Evolutionary conservation across 164 flowering plant genomes (phyloP).

Genomic region (Berberis vulgaris): DNA sequence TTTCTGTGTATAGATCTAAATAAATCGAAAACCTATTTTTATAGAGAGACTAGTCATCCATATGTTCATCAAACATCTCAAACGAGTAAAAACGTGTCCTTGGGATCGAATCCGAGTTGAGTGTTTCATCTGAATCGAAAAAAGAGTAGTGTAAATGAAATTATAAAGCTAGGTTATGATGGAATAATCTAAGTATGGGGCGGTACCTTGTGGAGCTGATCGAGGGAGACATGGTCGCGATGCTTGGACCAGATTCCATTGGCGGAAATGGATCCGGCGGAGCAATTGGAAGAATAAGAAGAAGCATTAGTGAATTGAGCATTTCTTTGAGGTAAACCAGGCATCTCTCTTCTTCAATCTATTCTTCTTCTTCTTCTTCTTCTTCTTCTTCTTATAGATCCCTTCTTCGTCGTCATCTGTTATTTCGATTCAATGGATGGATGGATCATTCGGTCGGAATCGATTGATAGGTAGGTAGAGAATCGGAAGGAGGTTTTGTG

Average conservation of each 20-base stretch:
- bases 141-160: background rate
- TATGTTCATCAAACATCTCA: too few species aligned
- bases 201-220: conserved; percentile 87
- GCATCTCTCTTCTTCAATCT: conserved; percentile 19
- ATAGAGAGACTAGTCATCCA: too few species aligned
- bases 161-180: background rate
- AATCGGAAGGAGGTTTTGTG: too few species aligned
- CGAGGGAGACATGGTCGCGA: conserved; percentile 57
- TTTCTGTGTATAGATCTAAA: too few species aligned
- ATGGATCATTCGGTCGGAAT: too few species aligned
- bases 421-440: too few species aligned
- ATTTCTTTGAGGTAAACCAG: conserved; percentile 29
- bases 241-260: conserved; percentile 85
- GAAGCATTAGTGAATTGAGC: conserved; percentile 22
- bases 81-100: too few species aligned
- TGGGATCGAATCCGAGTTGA: too few species aligned
- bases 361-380: background rate
- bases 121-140: background rate
- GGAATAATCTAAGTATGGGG: background rate
- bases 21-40: too few species aligned
- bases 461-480: too few species aligned
- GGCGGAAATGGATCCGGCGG: conserved; percentile 27
- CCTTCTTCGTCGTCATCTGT: too few species aligned
- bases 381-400: background rate
- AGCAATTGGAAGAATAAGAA: conserved; percentile 15